These are phyloP conservation scores for Microcyclosporella mali DNA, from an alignment of 2,329 filamentous ascomycete genomes.

Conservation along the genomic window DNA sequence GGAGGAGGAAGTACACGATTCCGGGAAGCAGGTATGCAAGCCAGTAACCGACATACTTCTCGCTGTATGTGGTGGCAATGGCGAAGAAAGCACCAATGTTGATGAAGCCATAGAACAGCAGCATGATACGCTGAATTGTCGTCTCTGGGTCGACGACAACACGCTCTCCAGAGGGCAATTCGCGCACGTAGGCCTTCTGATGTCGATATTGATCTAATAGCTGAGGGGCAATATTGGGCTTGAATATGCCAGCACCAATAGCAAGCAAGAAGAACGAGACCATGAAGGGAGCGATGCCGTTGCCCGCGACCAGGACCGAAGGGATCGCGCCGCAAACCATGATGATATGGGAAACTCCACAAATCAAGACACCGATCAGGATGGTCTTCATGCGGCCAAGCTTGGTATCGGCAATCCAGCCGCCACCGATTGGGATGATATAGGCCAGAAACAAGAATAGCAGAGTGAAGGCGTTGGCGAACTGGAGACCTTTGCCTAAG, in stretches of 20 bases:
- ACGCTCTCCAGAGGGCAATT: constrained; percentile 37
- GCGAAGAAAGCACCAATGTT: constrained; percentile 65
- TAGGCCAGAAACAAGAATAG: constrained; percentile 55
- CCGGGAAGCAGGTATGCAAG: constrained; percentile 56
- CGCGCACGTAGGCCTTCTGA: constrained; percentile 34
- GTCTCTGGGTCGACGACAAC: constrained; percentile 43
- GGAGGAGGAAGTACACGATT: constrained; percentile 52
- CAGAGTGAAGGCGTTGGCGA: constrained; percentile 48
- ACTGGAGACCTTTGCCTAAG: constrained; percentile 52
- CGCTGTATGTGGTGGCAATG: constrained; percentile 61
- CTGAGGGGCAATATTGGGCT: constrained; percentile 60
- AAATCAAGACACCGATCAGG: constrained; percentile 18
- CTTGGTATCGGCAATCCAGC: constrained; percentile 21
- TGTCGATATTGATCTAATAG: constrained; percentile 42
- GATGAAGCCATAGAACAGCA: constrained; percentile 65
- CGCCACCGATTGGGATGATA: constrained; percentile 44
- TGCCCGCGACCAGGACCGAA: constrained; percentile 16
- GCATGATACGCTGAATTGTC: constrained; percentile 43
- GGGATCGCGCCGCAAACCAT: constrained; percentile 21
- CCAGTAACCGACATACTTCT: constrained; percentile 60
- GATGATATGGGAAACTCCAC: constrained; percentile 20
- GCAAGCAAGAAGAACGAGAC: constrained; percentile 49
- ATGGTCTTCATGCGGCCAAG: constrained; percentile 22
- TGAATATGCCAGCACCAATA: constrained; percentile 69
- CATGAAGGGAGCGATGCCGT: constrained; percentile 42